phyloP scores from a whole-genome alignment of 768 basidiomycete species.

The Kwoniella dejecticola region DNA sequence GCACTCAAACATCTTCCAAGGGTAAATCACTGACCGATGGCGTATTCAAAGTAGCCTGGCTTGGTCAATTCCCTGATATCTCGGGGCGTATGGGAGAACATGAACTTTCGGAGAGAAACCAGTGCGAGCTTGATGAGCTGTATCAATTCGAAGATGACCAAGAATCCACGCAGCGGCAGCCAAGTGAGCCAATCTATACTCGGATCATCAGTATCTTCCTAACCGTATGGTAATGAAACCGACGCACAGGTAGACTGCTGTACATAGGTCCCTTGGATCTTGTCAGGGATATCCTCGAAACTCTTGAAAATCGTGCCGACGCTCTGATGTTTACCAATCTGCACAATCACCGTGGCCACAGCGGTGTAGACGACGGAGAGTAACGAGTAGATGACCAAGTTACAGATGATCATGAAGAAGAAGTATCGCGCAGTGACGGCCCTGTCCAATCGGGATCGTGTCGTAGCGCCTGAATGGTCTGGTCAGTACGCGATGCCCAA shows the following conservation, averaged over 20 bases:
- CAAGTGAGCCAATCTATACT: slow-evolving; percentile 87
- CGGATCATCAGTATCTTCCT: background rate
- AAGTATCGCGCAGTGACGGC: slow-evolving; percentile 91
- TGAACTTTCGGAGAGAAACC: slow-evolving; percentile 49
- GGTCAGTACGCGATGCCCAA: background rate
- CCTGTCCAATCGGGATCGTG: slow-evolving; percentile 79
- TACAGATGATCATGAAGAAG: slow-evolving; percentile 88
- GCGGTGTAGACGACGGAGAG: slow-evolving; percentile 78
- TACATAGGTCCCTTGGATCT: slow-evolving; percentile 84
- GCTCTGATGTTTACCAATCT: slow-evolving; percentile 61
- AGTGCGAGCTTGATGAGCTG: slow-evolving; percentile 83
- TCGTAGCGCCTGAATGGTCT: slow-evolving; percentile 61
- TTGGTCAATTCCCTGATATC: slow-evolving; percentile 56
- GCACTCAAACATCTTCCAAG: slow-evolving; percentile 53
- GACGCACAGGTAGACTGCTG: slow-evolving; percentile 62
- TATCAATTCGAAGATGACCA: slow-evolving; percentile 90
- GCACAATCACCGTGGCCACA: slow-evolving; percentile 57
- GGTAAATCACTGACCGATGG: slow-evolving; percentile 31
- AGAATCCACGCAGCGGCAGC: slow-evolving; percentile 92
- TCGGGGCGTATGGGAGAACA: slow-evolving; percentile 56
- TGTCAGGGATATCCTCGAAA: slow-evolving; percentile 48
- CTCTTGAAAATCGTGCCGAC: slow-evolving; percentile 60
- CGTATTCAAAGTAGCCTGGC: slow-evolving; percentile 41
- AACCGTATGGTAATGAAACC: background rate
- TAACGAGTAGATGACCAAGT: slow-evolving; percentile 89